A percentile compares a stretch with the other conserved stretches of the same genome.
phyloP scores from a whole-genome alignment of 2,329 filamentous ascomycete species.

The Trichothecium sympodiale region DNA sequence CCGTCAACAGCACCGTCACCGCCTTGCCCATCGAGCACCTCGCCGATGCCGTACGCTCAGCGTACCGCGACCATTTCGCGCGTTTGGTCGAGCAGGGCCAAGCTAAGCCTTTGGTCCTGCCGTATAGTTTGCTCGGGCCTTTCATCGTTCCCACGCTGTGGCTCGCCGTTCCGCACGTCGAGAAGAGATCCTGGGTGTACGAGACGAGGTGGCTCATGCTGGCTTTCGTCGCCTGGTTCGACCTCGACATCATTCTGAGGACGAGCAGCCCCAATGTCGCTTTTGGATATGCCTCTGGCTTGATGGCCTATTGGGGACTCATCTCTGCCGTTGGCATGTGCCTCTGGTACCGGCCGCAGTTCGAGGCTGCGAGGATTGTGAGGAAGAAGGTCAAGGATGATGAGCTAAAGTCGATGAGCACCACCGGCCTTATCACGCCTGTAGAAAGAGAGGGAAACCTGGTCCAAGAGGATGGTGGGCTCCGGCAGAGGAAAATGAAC shows the following conservation, averaged over 20 bases:
- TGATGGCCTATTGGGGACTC: slow-evolving; percentile 39
- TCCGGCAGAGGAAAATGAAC: slow-evolving; percentile 10
- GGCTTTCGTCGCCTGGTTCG: slow-evolving; percentile 28
- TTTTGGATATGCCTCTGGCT: slow-evolving; percentile 36
- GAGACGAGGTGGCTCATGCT: slow-evolving; percentile 36
- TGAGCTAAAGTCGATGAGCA: background rate
- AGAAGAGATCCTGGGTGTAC: slow-evolving; percentile 36
- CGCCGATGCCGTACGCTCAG: slow-evolving; percentile 14
- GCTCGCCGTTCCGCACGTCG: slow-evolving; percentile 42
- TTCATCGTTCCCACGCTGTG: slow-evolving; percentile 41
- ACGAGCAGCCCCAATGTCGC: slow-evolving; percentile 41
- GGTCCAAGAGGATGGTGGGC: slow-evolving; percentile 1
- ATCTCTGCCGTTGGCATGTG: slow-evolving; percentile 37
- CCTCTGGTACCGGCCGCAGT: slow-evolving; percentile 44
- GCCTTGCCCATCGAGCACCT: slow-evolving; percentile 8
- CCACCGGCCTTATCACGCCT: background rate
- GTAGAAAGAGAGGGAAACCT: background rate
- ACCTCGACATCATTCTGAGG: slow-evolving; percentile 27
- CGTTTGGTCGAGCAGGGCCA: slow-evolving; percentile 24
- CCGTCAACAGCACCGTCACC: background rate
- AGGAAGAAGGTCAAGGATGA: slow-evolving; percentile 14
- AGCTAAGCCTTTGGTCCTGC: slow-evolving; percentile 38
- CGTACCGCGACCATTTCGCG: slow-evolving; percentile 26
- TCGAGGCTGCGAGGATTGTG: slow-evolving; percentile 40
- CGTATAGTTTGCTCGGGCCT: slow-evolving; percentile 35